Evolutionary conservation across 1,284 basidiomycete genomes (phyloP).

Genomic region (Sanghuangporus baumii): DNA sequence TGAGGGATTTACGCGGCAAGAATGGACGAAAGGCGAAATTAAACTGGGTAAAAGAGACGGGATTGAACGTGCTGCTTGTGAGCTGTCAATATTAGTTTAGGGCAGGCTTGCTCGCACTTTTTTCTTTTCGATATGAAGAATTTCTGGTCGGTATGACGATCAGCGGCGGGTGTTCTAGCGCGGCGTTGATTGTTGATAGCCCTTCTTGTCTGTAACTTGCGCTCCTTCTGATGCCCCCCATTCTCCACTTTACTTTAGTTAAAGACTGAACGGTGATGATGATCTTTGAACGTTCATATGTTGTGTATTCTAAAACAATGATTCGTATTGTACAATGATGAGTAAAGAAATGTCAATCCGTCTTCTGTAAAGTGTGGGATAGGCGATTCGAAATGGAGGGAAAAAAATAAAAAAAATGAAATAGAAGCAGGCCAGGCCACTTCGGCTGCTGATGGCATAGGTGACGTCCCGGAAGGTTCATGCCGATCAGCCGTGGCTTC

Average conservation of each 20-base stretch:
- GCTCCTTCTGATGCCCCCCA: background rate
- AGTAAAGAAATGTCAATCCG: background rate
- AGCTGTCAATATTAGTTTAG: conserved; percentile 25
- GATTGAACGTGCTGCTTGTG: conserved; percentile 59
- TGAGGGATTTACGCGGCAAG: conserved; percentile 45
- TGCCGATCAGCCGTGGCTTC: background rate
- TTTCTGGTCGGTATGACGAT: background rate
- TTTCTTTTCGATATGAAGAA: background rate
- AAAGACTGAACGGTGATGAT: background rate
- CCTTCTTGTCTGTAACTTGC: background rate
- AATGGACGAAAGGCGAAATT: conserved; percentile 41
- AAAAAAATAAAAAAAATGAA: background rate
- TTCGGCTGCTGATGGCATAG: background rate
- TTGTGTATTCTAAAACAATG: background rate
- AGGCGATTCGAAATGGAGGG: background rate
- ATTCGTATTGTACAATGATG: background rate
- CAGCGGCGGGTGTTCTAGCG: background rate
- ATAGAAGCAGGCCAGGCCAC: background rate
- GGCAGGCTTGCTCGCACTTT: background rate
- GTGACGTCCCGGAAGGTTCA: conserved; percentile 1
- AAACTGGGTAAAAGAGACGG: conserved; percentile 57
- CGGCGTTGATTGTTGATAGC: background rate
- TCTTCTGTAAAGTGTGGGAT: background rate
- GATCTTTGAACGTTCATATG: background rate
- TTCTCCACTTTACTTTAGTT: background rate